Percentiles rank a stretch among this genome's conserved stretches.
Conservation (phyloP, 305 asterid species). For the Solanum hybrid region DNA sequence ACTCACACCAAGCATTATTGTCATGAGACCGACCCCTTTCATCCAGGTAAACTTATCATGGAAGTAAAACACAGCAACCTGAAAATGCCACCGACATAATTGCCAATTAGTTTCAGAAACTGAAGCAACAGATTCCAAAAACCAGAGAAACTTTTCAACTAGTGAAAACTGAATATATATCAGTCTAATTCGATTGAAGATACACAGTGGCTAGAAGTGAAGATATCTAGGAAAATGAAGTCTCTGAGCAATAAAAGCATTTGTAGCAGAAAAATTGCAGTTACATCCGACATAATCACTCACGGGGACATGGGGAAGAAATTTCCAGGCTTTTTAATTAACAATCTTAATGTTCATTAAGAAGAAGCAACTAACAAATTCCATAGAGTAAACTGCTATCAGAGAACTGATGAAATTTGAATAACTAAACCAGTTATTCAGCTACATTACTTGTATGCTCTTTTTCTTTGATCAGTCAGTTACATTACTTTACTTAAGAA, state of each 20-base stretch:
- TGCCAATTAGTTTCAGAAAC: not conserved
- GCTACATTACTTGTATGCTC: not conserved
- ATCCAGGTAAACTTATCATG: conserved; percentile 81
- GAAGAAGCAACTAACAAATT: not conserved
- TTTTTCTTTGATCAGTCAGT: not conserved
- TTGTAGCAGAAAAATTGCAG: not conserved
- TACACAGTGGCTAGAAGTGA: not conserved
- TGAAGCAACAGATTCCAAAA: not conserved
- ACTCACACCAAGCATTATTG: conserved; percentile 81
- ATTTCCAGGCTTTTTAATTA: not conserved
- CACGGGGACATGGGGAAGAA: not conserved
- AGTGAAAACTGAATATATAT: not conserved
- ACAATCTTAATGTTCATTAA: not conserved
- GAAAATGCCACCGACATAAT: conserved; percentile 15
- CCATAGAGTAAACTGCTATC: not conserved
- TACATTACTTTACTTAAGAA: not conserved
- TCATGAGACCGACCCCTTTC: conserved; percentile 78
- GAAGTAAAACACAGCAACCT: conserved; percentile 95
- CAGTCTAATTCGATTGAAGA: not conserved
- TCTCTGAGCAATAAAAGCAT: not conserved
- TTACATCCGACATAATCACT: not conserved
- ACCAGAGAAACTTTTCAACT: not conserved
- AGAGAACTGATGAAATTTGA: not conserved
- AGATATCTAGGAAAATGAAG: not conserved
- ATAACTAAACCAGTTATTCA: not conserved